Evolutionary conservation across 2,329 filamentous ascomycete genomes (phyloP).

Genomic region (Aspergillus vadensis): DNA sequence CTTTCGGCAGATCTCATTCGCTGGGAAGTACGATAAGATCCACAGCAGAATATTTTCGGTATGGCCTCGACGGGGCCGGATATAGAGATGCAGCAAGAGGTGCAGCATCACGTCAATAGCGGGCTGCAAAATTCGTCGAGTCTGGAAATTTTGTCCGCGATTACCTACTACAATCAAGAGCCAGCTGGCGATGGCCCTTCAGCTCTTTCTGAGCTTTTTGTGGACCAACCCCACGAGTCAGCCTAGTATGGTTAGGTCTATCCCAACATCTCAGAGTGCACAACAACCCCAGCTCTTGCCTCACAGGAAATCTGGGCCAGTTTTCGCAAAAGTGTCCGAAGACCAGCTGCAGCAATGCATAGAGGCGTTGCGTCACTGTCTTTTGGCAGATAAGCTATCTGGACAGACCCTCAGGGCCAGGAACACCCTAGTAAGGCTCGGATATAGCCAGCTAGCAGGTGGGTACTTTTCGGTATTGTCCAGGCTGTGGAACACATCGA

Average conservation of each 20-base stretch:
- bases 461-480: neutral
- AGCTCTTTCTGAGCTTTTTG: neutral
- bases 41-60: neutral
- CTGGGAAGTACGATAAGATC: neutral
- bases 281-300: neutral
- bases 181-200: neutral
- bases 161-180: neutral
- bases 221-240: neutral
- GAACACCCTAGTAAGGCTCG: neutral
- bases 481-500: neutral
- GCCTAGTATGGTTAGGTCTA: too few relatives aligned
- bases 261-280: neutral
- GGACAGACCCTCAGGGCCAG: neutral
- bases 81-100: constrained; percentile 4
- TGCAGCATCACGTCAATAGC: constrained; percentile 4
- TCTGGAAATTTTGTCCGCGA: neutral
- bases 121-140: neutral
- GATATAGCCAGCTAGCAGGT: constrained; percentile 4
- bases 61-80: neutral
- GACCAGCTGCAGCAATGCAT: neutral
- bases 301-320: neutral
- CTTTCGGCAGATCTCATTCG: neutral
- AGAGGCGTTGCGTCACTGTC: neutral
- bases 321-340: neutral
- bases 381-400: neutral